Evolutionary conservation across 2,329 filamentous ascomycete species (phyloP).

Genomic region (Paecilomyces sp.): DNA sequence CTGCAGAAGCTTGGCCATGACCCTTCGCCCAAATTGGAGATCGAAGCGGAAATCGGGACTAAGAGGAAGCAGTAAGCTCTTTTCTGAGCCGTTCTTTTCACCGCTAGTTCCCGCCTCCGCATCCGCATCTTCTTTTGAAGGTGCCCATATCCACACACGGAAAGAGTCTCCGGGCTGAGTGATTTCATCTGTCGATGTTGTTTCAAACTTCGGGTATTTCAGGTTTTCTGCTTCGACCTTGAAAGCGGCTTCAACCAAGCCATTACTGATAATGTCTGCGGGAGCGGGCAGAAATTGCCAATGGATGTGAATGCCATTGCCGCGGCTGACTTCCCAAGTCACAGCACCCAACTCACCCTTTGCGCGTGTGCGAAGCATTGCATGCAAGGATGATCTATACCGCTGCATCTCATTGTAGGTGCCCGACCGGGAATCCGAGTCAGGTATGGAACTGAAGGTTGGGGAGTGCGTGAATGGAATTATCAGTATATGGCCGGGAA

Average conservation of each 20-base stretch:
- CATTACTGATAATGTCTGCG: slow-evolving; percentile 58
- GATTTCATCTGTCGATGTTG: slow-evolving; percentile 32
- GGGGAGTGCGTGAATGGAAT: slow-evolving; percentile 79
- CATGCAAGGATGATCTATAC: slow-evolving; percentile 70
- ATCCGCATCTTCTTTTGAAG: slow-evolving; percentile 11
- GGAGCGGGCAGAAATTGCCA: slow-evolving; percentile 88
- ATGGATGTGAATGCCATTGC: slow-evolving; percentile 75
- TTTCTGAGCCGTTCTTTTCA: slow-evolving; percentile 46
- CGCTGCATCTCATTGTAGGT: slow-evolving; percentile 75
- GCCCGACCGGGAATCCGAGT: slow-evolving; percentile 47
- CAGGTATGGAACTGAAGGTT: slow-evolving; percentile 61
- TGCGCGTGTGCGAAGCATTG: slow-evolving; percentile 55
- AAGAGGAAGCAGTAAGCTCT: slow-evolving; percentile 67
- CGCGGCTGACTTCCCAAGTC: slow-evolving; percentile 86
- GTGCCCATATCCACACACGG: slow-evolving; percentile 70
- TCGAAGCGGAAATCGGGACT: slow-evolving; percentile 71
- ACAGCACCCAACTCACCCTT: slow-evolving; percentile 64
- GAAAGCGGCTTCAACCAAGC: slow-evolving; percentile 81
- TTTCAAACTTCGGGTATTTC: slow-evolving; percentile 49
- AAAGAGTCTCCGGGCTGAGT: slow-evolving; percentile 59
- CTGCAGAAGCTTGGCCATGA: slow-evolving; percentile 78
- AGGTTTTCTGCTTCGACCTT: slow-evolving; percentile 78
- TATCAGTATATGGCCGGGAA: slow-evolving; percentile 83
- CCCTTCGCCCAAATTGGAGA: slow-evolving; percentile 79
- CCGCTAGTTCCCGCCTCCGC: slow-evolving; percentile 5